Conservation (phyloP, 257 asterid species). For the Cordia subcordata region DNA sequence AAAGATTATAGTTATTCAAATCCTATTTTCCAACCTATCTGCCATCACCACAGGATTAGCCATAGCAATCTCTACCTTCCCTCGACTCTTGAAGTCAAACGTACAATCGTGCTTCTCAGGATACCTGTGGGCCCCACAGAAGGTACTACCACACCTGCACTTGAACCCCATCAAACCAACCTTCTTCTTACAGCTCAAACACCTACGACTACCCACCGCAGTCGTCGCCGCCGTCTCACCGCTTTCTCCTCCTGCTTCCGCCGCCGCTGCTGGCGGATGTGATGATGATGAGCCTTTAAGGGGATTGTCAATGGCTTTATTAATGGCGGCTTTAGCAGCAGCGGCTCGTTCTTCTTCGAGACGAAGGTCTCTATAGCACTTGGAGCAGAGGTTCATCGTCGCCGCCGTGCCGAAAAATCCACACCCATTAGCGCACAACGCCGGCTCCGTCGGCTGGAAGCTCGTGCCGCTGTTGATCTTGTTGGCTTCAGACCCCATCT, state of each 20-base stretch:
- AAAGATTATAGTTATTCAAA: conserved; percentile 1
- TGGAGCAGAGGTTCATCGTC: conserved; percentile 37
- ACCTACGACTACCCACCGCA: conserved; percentile 19
- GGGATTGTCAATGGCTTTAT: conserved; percentile 16
- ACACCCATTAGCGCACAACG: conserved; percentile 37
- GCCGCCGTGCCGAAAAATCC: conserved; percentile 51
- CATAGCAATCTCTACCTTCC: conserved; percentile 28
- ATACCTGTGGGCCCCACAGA: conserved; percentile 46
- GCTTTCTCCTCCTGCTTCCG: background rate
- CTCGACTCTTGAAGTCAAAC: conserved; percentile 39
- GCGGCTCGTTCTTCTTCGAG: conserved; percentile 29
- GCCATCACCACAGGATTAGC: conserved; percentile 47
- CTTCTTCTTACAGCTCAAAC: conserved; percentile 35
- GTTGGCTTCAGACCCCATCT: conserved; percentile 43
- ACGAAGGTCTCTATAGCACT: conserved; percentile 33
- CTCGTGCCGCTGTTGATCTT: conserved; percentile 31
- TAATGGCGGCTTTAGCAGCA: conserved; percentile 29
- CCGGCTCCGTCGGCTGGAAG: conserved; percentile 32
- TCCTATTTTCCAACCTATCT: conserved; percentile 25
- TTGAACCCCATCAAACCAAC: conserved; percentile 37
- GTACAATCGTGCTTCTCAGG: conserved; percentile 44
- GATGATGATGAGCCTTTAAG: background rate
- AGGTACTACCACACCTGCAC: conserved; percentile 46
- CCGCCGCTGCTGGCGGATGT: background rate
- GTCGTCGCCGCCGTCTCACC: background rate